A percentile compares a stretch with the other conserved stretches of the same genome.
phyloP scores from a whole-genome alignment of 2,329 filamentous ascomycete genomes.

The Kalmusia sp. region DNA sequence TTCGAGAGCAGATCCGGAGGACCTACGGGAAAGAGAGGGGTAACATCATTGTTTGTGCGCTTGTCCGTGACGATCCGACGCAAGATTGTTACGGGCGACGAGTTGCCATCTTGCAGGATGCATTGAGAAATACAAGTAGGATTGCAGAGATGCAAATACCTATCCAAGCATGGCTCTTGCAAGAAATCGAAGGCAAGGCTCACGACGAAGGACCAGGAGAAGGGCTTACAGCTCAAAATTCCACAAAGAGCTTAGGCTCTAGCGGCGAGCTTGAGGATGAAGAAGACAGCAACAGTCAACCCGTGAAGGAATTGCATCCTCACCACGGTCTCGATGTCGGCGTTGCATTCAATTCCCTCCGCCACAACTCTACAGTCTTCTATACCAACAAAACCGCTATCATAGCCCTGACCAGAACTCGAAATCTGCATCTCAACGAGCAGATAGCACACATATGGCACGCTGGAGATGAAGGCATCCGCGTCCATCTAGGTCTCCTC shows the following conservation, averaged over 20 bases:
- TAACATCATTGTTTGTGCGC: slow-evolving; percentile 32
- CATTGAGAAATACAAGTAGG: slow-evolving; percentile 14
- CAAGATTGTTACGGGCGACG: slow-evolving; percentile 29
- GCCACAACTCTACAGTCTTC: slow-evolving; percentile 14
- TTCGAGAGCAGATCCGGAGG: slow-evolving; percentile 30
- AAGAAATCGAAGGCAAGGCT: slow-evolving; percentile 25
- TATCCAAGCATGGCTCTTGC: slow-evolving; percentile 23
- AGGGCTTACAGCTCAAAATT: slow-evolving; percentile 19
- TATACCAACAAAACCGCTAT: slow-evolving; percentile 29
- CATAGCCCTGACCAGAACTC: slow-evolving; percentile 22
- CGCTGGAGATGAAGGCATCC: slow-evolving; percentile 25
- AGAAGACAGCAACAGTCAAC: slow-evolving; percentile 18
- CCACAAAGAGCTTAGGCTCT: slow-evolving; percentile 23
- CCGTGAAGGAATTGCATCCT: background rate
- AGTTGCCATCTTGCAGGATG: slow-evolving; percentile 27
- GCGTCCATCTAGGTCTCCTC: slow-evolving; percentile 28
- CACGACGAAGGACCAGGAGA: slow-evolving; percentile 28
- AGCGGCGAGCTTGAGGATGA: slow-evolving; percentile 9
- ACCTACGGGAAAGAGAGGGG: slow-evolving; percentile 29
- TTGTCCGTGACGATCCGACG: slow-evolving; percentile 30
- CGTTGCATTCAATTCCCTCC: slow-evolving; percentile 18
- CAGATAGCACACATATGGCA: slow-evolving; percentile 26
- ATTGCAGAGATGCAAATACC: slow-evolving; percentile 32
- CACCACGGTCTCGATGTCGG: slow-evolving; percentile 21
- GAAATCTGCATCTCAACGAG: slow-evolving; percentile 17